Conservation (phyloP, 2,329 filamentous ascomycete species). For the Colletotrichum sublineola region DNA sequence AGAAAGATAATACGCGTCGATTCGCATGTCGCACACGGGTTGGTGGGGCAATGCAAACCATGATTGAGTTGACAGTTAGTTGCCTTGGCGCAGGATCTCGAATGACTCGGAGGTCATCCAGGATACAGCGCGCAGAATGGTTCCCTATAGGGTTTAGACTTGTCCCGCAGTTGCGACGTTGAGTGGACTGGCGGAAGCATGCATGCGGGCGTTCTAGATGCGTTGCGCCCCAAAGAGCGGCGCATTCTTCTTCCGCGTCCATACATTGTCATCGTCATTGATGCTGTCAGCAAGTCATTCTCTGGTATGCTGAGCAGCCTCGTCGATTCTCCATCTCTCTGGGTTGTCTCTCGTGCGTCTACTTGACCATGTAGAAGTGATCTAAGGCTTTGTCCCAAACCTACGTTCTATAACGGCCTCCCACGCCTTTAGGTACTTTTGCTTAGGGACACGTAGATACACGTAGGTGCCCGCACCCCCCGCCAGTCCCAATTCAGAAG, state of each 20-base stretch:
- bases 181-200: slow-evolving; percentile 9
- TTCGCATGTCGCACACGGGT: not conserved
- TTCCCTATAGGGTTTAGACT: slow-evolving; percentile 25
- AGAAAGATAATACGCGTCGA: slow-evolving; percentile 19
- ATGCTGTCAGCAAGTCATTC: not conserved
- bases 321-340: not conserved
- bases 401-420: not conserved
- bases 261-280: slow-evolving; percentile 16
- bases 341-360: not conserved
- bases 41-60: no score
- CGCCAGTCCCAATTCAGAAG: slow-evolving; percentile 27
- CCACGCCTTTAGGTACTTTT: not conserved
- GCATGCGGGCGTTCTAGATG: not conserved
- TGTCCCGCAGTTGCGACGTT: not conserved
- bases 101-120: not conserved
- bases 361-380: not conserved
- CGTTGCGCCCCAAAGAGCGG: not conserved
- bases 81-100: slow-evolving; percentile 11
- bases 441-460: not conserved
- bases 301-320: not conserved
- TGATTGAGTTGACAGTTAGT: not conserved
- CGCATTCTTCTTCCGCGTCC: slow-evolving; percentile 5
- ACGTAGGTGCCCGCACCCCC: not conserved
- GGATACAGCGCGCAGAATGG: slow-evolving; percentile 32
- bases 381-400: not conserved